Evolutionary conservation across 352 stramenopile species (phyloP), one percentile per base, ranked within the genome.

Genomic region (Halophytophthora batemanensis): DNA sequence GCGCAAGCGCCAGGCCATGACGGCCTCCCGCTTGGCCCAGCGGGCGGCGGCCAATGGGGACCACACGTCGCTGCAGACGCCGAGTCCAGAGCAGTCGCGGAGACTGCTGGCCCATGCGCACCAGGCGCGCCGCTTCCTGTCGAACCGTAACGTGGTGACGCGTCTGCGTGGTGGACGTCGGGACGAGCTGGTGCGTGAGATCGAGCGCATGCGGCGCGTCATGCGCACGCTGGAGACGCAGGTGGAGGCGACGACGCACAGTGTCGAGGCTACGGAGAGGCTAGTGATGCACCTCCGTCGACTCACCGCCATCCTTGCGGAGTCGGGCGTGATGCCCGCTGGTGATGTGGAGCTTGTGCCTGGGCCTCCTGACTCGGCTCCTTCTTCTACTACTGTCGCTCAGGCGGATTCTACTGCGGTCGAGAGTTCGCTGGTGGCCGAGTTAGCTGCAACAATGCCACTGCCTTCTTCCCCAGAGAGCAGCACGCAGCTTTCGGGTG

Each of bases 101-200:
- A 17, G 49, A 15, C 18, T 61, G 36, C 51, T 66, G 21, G 28
- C 53, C 2, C 62, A 61, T 13, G 53, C 58, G 4, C 51, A 67
- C 49, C 53, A 53, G 33, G 50, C 53, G 19, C 58, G 59, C 2
- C 51, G 61, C 17, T 33, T 66, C 14, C 44, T 72, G 47, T 36
- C 57, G 7, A 51, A 69, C 15, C 59, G 55, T 1, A 33, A 34
- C 3, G 42, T 61, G 39, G 25, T 70, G 28, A 45, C 52, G n/a
- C 40, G 47, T 41, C 11, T 77, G 39, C 54, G 64, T 3, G 51
- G 57, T 13, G 46, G 17, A 10, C 65, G 47, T 25, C 67, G 71
- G 17, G 37, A 31, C 0, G 61, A 77, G 56, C 38, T 77, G 28
- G 31, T 74, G 31, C 51, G 74, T 5, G 71, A 81, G 59, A 66